A percentile compares a stretch with the other conserved stretches of the same genome.
phyloP scores from a whole-genome alignment of 768 basidiomycete species.

The Hemileccinum rubropunctum region DNA sequence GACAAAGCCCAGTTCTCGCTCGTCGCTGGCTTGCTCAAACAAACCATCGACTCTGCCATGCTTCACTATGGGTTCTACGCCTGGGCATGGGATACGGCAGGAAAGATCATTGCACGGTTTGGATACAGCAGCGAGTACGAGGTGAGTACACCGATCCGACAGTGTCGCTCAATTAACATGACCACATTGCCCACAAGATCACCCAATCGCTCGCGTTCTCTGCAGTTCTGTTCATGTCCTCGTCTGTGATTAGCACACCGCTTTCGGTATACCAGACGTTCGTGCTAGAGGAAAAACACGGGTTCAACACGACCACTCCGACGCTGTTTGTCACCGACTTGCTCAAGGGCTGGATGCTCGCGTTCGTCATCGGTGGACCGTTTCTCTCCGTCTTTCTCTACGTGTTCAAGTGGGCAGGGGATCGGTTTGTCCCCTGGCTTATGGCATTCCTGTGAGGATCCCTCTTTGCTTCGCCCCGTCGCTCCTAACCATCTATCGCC shows the following conservation, averaged over 20 bases:
- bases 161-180: not conserved
- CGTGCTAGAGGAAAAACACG: slow-evolving; percentile 90
- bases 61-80: slow-evolving; percentile 78
- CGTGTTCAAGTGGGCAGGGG: slow-evolving; percentile 92
- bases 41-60: slow-evolving; percentile 64
- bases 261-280: slow-evolving; percentile 86
- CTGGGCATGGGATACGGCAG: slow-evolving; percentile 75
- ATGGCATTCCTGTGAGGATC: slow-evolving; percentile 63
- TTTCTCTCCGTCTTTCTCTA: slow-evolving; percentile 85
- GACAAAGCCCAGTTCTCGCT: slow-evolving; percentile 87
- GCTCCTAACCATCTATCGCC: too few species aligned
- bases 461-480: not conserved
- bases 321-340: slow-evolving; percentile 74
- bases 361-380: slow-evolving; percentile 72
- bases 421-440: slow-evolving; percentile 88
- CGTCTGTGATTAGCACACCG: slow-evolving; percentile 70
- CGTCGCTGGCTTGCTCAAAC: slow-evolving; percentile 70
- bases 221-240: slow-evolving; percentile 60
- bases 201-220: slow-evolving; percentile 79
- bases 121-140: slow-evolving; percentile 74
- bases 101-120: slow-evolving; percentile 41
- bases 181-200: slow-evolving; percentile 43
- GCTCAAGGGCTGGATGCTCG: slow-evolving; percentile 74
- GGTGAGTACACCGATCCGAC: slow-evolving; percentile 38
- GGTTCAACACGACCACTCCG: slow-evolving; percentile 94